Base-by-base conservation (phyloP, 768 basidiomycete species). In the Polyporus arcularius region DNA sequence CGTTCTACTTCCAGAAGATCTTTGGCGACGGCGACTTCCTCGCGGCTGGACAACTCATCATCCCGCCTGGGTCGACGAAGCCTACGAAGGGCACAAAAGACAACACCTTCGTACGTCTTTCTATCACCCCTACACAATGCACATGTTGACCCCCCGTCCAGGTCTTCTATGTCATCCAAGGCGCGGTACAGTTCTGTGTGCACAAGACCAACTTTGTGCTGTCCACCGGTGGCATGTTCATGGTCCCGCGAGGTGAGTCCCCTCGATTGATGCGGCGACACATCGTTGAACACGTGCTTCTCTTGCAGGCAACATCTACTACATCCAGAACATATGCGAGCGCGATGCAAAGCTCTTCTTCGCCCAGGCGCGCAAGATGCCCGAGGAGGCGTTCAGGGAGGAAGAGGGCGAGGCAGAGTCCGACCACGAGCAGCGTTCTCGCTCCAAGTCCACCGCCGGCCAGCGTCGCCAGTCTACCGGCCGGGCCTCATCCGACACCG, bases 21-120 rank as follows among this genome's bases (percentile, higher is more conserved):
- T 96, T 96, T 68, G 87, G 89, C 30, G 96, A 98, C 63, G 91
- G 86, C 48, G 86, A 92, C 47, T 98, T 92, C 71, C 86, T 98
- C 61, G 96, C 95, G 1, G 89, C 93, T 32, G 97, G 97, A 0
- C 85, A 94, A 63, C 79, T 98, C 47, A 79, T 83, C 55, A 89
- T 98, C 42, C 94, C 94, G 4, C 85, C 90, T 0, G 78, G 83
- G 7, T 83, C 84, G n/a, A 79, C 83, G 61, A 99, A 99, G 74
- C 90, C 91, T 14, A 86, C 83, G 60, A 98, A 98, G 72, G 82
- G 84, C 26, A 86, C 94, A 1, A 95, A 91, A 70, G 97, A 98
- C 69, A 99, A 98, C 66, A 92, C 92, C 28, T 96, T 92, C 71
- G 93, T 94, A 63, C 65, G 91, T 80, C 5, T n/a, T 4, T 32